Evolutionary conservation across 371 early-diverging fungal species (phyloP).

Genomic region (Mucor irregularis): DNA sequence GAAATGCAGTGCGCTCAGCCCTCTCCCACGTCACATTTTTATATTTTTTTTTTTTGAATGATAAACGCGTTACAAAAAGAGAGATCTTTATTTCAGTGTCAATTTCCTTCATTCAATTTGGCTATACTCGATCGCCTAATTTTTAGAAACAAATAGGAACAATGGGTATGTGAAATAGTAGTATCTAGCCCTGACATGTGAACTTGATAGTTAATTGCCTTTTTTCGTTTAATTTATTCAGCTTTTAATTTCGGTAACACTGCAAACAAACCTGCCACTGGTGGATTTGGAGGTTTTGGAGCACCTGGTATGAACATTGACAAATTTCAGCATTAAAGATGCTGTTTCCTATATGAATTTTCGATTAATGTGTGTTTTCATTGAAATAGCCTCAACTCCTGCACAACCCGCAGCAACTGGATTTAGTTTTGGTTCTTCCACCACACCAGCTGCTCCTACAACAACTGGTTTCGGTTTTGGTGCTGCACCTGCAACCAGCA

Average conservation of each 20-base stretch:
- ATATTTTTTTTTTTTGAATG: not conserved
- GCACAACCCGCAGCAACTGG: conserved; percentile 9
- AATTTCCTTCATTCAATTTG: not conserved
- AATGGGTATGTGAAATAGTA: not conserved
- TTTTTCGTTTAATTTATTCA: conserved; percentile 3
- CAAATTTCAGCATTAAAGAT: too few relatives aligned
- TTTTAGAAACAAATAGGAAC: conserved; percentile 1
- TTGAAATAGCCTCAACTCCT: conserved; percentile 1
- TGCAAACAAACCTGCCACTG: conserved; percentile 28
- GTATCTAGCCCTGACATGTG: too few relatives aligned
- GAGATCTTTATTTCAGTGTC: not conserved
- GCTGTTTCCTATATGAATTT: too few relatives aligned
- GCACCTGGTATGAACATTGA: conserved; percentile 6
- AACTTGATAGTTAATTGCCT: not conserved
- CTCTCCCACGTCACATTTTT: not conserved
- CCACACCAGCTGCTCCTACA: conserved; percentile 4
- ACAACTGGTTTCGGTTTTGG: conserved; percentile 10
- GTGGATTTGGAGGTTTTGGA: conserved; percentile 27
- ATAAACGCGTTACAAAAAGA: not conserved
- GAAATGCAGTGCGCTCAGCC: too few relatives aligned
- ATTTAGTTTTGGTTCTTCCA: conserved; percentile 14
- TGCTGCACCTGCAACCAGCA: conserved; percentile 9
- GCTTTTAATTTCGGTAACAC: conserved; percentile 39
- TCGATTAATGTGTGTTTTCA: too few relatives aligned
- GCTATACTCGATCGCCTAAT: not conserved